Evolutionary conservation across 192 early-diverging fungal species (phyloP), one percentile per base, ranked within the genome.

Genomic region (Endogone sp.): DNA sequence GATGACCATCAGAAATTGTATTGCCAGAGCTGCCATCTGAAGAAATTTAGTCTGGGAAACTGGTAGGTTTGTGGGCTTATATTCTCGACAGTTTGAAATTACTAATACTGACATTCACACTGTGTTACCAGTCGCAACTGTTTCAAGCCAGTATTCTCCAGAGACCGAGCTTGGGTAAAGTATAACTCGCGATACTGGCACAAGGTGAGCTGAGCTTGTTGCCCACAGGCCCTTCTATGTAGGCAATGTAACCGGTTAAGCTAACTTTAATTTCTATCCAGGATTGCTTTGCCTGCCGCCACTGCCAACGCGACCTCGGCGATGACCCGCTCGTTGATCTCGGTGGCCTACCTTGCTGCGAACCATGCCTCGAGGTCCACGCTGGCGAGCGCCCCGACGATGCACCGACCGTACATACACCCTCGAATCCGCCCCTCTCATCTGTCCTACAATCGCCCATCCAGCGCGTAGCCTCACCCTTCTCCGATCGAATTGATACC

Each of bases 261-360:
- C 16, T 16, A 11, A 11, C 37, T 16, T 49, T 16, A 1, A 49
- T 16, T 49, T 49, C 16, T n/a, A n/a, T 16, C 1, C 63, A 71
- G 68, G 64, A 66, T 27, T 84, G 82, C 60, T 84, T 84, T 49
- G 58, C 29, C n/a, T 84, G 82, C 57, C 73, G 63, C 64, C 70
- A 66, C 32, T 84, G 82, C 31, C 60, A 56, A 29, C 30, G 66
- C 2, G 68, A 72, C 28, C 20, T 84, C 11, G 66, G 69, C 0
- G 58, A 70, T n/a, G 66, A 71, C 8, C 82, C 82, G 20, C 64
- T 84, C 75, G 79, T 84, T 3, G 82, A 84, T 32, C 57, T 84
- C 13, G 28, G 58, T 13, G 77, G 80, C 56, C 70, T 75, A 32
- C 82, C 82, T 20, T 84, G 82, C 20, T 84, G 82, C 63, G 79